phyloP scores from a whole-genome alignment of 805 yeast species.

The Ogataea allantospora region DNA sequence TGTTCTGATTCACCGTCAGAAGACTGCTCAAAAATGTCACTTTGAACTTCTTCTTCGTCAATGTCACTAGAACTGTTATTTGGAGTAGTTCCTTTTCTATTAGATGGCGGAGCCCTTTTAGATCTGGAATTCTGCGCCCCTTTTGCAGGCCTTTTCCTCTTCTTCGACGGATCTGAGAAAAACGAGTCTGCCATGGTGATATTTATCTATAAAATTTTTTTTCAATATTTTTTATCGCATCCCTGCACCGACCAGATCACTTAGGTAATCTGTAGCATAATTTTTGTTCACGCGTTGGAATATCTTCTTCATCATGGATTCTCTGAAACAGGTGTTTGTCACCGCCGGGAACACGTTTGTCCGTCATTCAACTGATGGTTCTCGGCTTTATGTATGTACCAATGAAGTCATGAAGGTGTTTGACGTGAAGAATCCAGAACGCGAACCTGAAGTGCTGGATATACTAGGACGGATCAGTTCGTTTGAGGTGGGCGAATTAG shows the following conservation, averaged over 20 bases:
- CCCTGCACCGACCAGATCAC: constrained; percentile 8
- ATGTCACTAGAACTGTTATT: constrained; percentile 28
- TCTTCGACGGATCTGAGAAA: constrained; percentile 56
- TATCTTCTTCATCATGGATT: constrained; percentile 21
- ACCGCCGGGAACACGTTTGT: constrained; percentile 28
- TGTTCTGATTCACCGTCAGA: constrained; percentile 29
- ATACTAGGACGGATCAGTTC: constrained; percentile 46
- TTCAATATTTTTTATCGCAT: constrained; percentile 9
- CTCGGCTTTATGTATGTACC: constrained; percentile 49
- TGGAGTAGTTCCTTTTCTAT: constrained; percentile 6
- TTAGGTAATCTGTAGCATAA: background rate
- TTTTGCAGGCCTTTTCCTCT: constrained; percentile 31
- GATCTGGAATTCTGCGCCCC: constrained; percentile 20
- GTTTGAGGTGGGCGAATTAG: constrained; percentile 28
- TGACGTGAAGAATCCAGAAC: constrained; percentile 44
- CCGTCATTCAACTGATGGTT: constrained; percentile 25
- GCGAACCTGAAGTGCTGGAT: constrained; percentile 62
- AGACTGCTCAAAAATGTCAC: constrained; percentile 31
- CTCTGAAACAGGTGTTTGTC: constrained; percentile 31
- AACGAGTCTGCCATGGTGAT: constrained; percentile 49
- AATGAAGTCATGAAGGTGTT: constrained; percentile 56
- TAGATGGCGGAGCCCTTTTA: constrained; percentile 3
- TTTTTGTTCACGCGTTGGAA: background rate
- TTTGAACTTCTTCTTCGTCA: constrained; percentile 38
- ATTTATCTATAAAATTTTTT: constrained; percentile 7